phyloP scores from a whole-genome alignment of 73 alveolate species.

The Paramecium primaurelia region DNA sequence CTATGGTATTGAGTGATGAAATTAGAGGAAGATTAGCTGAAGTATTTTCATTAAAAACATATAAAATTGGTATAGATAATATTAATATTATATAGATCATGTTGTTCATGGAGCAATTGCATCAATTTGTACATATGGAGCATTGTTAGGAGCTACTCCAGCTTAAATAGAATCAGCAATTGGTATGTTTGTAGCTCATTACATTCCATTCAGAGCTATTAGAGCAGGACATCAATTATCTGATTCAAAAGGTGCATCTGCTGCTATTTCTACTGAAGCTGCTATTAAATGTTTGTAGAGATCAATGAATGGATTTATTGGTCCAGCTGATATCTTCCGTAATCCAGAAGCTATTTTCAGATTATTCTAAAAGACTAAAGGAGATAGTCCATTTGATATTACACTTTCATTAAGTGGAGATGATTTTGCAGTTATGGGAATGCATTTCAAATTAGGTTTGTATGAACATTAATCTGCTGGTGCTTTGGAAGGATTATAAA shows the following conservation, averaged over 20 bases:
- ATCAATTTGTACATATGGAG: conserved; percentile 82
- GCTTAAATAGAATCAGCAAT: conserved; percentile 89
- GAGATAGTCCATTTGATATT: conserved; percentile 79
- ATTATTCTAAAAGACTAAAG: conserved; percentile 47
- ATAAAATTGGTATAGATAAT: conserved; percentile 62
- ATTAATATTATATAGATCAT: conserved; percentile 79
- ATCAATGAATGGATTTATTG: conserved; percentile 91
- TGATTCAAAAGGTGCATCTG: conserved; percentile 77
- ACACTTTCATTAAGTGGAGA: conserved; percentile 69
- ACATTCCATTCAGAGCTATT: conserved; percentile 96
- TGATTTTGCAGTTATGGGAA: conserved; percentile 89
- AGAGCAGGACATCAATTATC: conserved; percentile 87
- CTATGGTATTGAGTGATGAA: conserved; percentile 92
- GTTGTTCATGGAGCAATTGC: conserved; percentile 96
- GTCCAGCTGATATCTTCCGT: conserved; percentile 95
- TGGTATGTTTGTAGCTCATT: conserved; percentile 91
- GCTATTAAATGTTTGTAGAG: conserved; percentile 73
- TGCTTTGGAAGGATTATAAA: conserved; percentile 82
- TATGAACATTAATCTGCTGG: conserved; percentile 97
- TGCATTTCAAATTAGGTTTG: conserved; percentile 96
- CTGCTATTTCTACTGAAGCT: conserved; percentile 86
- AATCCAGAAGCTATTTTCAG: conserved; percentile 92
- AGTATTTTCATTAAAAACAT: conserved; percentile 76
- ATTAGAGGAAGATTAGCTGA: conserved; percentile 97
- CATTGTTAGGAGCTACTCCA: conserved; percentile 82